Base-by-base conservation (phyloP, 2,329 filamentous ascomycete genomes). In the Akanthomyces uredinophilus region DNA sequence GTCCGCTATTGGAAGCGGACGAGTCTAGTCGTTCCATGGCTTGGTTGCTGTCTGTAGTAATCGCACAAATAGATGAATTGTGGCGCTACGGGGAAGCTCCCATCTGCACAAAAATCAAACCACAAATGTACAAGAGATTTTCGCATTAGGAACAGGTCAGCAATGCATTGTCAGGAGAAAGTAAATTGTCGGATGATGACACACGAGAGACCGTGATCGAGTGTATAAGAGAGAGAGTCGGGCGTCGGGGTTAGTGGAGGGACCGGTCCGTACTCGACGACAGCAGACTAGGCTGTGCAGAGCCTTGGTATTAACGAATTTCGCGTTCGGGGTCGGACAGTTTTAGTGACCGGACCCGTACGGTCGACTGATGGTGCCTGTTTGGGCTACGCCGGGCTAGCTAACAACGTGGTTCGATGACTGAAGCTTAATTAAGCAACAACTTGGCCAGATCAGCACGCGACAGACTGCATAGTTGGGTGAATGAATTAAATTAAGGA, bases 181-280 rank as follows among this genome's bases (percentile, higher is more conserved):
- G 4, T 29, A 35, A 14, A 24, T 20, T 41, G 41, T 11, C 16
- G 32, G 32, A 58, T 60, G 57, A 60, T 47, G 57, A 44, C 35
- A 51, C 35, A 51, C 56, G 22, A 3, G 14, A 3, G 11, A 35
- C 32, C 6, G 32, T 11, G 10, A 2, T 22, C 32, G 32, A 18
- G 29, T 46, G 55, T 49, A 32, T 51, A 44, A 47, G 37, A 52
- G 7, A 41, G 35, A 43, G 35, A 41, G 46, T 24, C 56, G 46
- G 56, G 11, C 5, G 35, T 39, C 56, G 56, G 56, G 44, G 47
- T 22, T 60, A 24, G 35, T 27, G 44, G 18, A 60, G 18, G 13
- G 46, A 60, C 56, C 56, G 56, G 56, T 52, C 56, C 56, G 56
- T 51, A 43, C n/a, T 5, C 20, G 35, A 16, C 16, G 20, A 5